Evolutionary conservation across 768 basidiomycete genomes (phyloP), one percentile per base, ranked within the genome.

Genomic region (Exidia glandulosa): DNA sequence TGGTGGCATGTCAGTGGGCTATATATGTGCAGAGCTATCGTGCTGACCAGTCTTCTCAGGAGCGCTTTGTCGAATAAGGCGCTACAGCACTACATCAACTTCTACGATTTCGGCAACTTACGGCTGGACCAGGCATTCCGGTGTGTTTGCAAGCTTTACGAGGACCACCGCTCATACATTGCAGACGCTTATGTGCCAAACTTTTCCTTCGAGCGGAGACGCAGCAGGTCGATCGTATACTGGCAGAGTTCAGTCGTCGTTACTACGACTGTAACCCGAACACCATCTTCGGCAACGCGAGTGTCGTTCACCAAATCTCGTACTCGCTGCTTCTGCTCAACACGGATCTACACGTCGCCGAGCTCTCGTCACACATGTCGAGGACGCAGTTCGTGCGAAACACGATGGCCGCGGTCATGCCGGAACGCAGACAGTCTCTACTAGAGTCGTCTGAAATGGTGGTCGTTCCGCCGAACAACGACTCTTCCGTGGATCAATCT

Each of bases 301-400:
- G 94, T 94, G 83, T 97, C 62, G 90, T 98, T n/a, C 96, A 99
- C 65, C 89, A 92, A 2, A 88, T 94, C 55, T 81, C 91, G 2
- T 98, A 95, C 67, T 96, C 94, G 2, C 80, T 99, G 37, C 76
- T 99, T 0, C 79, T 98, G 32, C 81, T 98, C 57, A 99, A 99
- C 74, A 99, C 96, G 30, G 96, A 99, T 71, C 80, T 99, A 33
- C 95, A 99, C 71, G 87, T 99, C 57, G 96, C 94, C 32, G 94
- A 97, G 36, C 78, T 96, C 30, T 71, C 83, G 19, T 83, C 80
- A 2, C 86, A 90, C 62, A 99, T 98, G 96, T 94, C 95, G 1
- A 83, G 89, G 23, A 79, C 67, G 57, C 94, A 97, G 67, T 99
- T 98, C 71, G 85, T 98, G 6, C 82, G 86, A 56, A 97, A 98